Percentiles rank a stretch among this genome's conserved stretches.
Conservation (phyloP, 345 rosid species). For the Trapa incisa region DNA sequence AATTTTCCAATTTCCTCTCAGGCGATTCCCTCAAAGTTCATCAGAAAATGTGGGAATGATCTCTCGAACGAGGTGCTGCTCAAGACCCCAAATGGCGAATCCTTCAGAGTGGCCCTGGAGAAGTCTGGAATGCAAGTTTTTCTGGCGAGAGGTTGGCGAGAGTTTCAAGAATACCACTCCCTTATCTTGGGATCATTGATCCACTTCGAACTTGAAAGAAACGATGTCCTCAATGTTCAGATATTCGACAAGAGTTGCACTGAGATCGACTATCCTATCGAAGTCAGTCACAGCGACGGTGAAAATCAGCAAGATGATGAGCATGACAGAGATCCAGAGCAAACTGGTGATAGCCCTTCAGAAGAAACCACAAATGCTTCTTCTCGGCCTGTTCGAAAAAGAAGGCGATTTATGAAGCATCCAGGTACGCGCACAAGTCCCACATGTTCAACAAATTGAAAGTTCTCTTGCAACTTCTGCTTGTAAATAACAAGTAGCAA, state of each 20-base stretch:
- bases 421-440: no score
- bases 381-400: background rate
- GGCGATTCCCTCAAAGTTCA: background rate
- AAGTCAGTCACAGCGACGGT: background rate
- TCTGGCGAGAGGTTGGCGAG: background rate
- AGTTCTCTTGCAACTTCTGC: background rate
- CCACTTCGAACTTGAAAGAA: background rate
- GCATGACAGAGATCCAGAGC: background rate
- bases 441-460: background rate
- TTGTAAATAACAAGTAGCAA: background rate
- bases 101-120: background rate
- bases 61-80: background rate
- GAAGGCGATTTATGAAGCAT: no score
- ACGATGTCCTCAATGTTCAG: background rate
- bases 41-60: background rate
- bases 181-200: background rate
- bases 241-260: background rate
- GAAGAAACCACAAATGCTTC: background rate
- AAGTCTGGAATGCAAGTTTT: background rate
- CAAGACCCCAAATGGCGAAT: background rate
- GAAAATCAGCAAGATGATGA: background rate
- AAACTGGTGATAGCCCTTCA: background rate
- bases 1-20: background rate
- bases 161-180: background rate
- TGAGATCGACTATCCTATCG: background rate